Evolutionary conservation across 352 stramenopile species (phyloP).

Genomic region (Pilasporangium apinafurcum): DNA sequence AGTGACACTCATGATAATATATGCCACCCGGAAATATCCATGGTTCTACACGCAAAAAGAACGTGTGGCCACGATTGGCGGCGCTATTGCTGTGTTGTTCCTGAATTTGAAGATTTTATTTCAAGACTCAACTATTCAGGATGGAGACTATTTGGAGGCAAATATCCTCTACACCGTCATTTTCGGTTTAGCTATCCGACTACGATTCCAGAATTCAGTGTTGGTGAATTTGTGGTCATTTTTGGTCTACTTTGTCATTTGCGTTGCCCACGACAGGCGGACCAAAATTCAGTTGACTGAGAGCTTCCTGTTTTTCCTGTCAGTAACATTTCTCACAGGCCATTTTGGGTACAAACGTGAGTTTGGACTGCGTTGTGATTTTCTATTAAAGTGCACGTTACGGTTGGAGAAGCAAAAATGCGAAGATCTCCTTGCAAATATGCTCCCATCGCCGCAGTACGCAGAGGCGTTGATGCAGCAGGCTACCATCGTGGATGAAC

Average conservation of each 20-base stretch:
- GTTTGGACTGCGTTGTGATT: constrained; percentile 58
- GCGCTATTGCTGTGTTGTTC: constrained; percentile 24
- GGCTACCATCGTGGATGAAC: constrained; percentile 72
- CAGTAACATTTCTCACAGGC: constrained; percentile 14
- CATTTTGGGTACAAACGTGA: constrained; percentile 66
- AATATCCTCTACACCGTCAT: constrained; percentile 52
- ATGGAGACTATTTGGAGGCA: constrained; percentile 27
- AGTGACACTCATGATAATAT: constrained; percentile 14
- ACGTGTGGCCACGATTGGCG: constrained; percentile 11
- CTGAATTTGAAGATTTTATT: constrained; percentile 41
- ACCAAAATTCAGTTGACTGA: constrained; percentile 32
- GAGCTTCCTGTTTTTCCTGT: constrained; percentile 32
- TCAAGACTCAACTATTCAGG: constrained; percentile 2
- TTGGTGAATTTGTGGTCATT: constrained; percentile 38
- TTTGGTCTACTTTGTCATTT: constrained; percentile 21
- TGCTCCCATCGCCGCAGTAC: constrained; percentile 74
- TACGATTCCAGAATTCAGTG: constrained; percentile 50
- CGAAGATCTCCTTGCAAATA: constrained; percentile 79
- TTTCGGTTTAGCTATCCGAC: constrained; percentile 44
- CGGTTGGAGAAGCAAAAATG: constrained; percentile 75
- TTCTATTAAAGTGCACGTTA: constrained; percentile 75
- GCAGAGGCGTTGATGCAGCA: constrained; percentile 65
- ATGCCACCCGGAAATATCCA: constrained; percentile 24
- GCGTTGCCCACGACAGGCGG: constrained; percentile 6
- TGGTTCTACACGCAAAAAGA: constrained; percentile 31